Conservation (phyloP, 116 monocot genomes). For the Trichopus zeylanicus region DNA sequence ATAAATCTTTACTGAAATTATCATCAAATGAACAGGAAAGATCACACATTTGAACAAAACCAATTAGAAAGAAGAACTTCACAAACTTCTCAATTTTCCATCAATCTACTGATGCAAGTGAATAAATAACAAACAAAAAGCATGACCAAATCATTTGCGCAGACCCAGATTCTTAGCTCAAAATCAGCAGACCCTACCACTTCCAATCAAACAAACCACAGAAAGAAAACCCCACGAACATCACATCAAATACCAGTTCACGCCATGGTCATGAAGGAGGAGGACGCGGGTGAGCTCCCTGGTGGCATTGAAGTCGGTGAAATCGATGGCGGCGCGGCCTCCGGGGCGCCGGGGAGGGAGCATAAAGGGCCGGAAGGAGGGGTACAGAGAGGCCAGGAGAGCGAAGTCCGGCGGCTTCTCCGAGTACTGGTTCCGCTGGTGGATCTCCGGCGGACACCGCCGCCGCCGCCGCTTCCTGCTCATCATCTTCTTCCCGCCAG, state of each 20-base stretch:
- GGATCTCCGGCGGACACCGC: conserved; percentile 43
- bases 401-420: conserved; percentile 74
- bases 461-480: conserved; percentile 66
- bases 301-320: conserved; percentile 78
- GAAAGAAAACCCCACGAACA: neutral
- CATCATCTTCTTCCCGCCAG: conserved; percentile 24
- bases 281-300: conserved; percentile 95
- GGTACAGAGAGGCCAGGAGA: conserved; percentile 75
- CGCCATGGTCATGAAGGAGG: conserved; percentile 87
- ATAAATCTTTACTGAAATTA: too few species aligned
- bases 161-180: too few species aligned
- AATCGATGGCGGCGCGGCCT: conserved; percentile 68
- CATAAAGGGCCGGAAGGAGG: conserved; percentile 67
- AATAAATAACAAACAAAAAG: too few species aligned
- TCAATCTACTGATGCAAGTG: too few species aligned
- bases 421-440: conserved; percentile 59
- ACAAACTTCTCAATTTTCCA: too few species aligned
- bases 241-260: conserved; percentile 48
- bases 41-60: too few species aligned
- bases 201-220: neutral
- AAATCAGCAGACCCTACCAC: too few species aligned
- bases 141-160: too few species aligned
- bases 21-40: too few species aligned
- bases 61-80: too few species aligned
- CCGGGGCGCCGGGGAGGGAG: conserved; percentile 20